These are phyloP conservation scores for Fusarium sp. DNA, from an alignment of 2,329 filamentous ascomycete genomes.

Conservation along the genomic window DNA sequence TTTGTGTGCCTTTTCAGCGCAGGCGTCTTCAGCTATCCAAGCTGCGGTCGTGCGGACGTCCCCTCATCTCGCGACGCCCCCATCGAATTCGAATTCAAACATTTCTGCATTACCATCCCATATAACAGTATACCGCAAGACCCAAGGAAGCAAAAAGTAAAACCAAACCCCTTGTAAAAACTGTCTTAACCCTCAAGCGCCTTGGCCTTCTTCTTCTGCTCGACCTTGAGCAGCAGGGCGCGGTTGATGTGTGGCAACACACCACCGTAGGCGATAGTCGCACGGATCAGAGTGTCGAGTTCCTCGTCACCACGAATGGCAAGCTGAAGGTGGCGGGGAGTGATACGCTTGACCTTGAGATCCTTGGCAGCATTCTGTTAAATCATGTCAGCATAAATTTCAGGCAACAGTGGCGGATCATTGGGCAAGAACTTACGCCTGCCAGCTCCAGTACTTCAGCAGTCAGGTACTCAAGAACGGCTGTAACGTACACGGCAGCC, in stretches of 20 bases:
- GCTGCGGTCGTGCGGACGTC: constrained; percentile 38
- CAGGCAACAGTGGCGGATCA: constrained; percentile 24
- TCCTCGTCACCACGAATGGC: constrained; percentile 99
- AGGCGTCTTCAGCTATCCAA: constrained; percentile 44
- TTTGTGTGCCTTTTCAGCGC: constrained; percentile 35
- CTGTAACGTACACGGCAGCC: constrained; percentile 97
- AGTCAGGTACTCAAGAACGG: constrained; percentile 97
- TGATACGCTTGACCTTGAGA: constrained; percentile 99
- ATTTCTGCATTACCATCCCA: constrained; percentile 47
- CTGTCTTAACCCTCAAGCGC: constrained; percentile 56
- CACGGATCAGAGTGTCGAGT: constrained; percentile 95
- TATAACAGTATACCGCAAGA: constrained; percentile 42
- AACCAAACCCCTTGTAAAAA: constrained; percentile 28
- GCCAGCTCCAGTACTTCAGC: constrained; percentile 98
- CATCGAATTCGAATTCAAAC: constrained; percentile 43
- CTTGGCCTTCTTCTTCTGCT: constrained; percentile 93
- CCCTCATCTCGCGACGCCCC: constrained; percentile 39
- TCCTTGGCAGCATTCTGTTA: constrained; percentile 95
- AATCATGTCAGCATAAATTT: constrained; percentile 35
- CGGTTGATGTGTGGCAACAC: constrained; percentile 99
- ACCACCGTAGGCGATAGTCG: constrained; percentile 98
- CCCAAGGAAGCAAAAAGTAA: constrained; percentile 40
- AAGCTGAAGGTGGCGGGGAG: constrained; percentile 94
- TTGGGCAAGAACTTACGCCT: constrained; percentile 69
- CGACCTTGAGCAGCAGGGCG: constrained; percentile 92